These are phyloP conservation scores for Hygrophoropsis aurantiaca DNA, from an alignment of 768 basidiomycete genomes.

Conservation along the genomic window DNA sequence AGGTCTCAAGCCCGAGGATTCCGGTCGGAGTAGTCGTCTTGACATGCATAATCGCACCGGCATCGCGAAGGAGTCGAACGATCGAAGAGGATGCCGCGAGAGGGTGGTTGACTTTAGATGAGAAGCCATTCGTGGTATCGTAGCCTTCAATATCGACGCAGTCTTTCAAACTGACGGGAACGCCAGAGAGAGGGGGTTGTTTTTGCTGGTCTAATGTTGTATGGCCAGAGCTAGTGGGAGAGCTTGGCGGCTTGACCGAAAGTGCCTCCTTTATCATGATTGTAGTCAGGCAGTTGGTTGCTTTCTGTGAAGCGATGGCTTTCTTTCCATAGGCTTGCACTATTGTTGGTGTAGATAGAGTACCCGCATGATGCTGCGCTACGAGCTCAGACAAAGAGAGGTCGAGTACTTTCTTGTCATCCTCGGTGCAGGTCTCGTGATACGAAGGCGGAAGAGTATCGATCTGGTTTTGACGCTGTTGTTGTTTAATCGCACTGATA, in stretches of 20 bases:
- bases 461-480: constrained; percentile 28
- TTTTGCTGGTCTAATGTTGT: constrained; percentile 1
- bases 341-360: constrained; percentile 29
- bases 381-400: constrained; percentile 38
- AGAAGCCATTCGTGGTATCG: constrained; percentile 47
- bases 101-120: constrained; percentile 35
- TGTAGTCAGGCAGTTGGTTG: constrained; percentile 52
- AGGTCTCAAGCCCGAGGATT: constrained; percentile 38
- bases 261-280: constrained; percentile 38
- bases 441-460: constrained; percentile 28
- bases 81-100: constrained; percentile 36
- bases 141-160: constrained; percentile 43
- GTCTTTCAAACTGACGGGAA: constrained; percentile 52
- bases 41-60: constrained; percentile 41
- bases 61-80: constrained; percentile 38
- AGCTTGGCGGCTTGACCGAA: constrained; percentile 4
- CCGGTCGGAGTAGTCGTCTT: constrained; percentile 47
- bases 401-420: constrained; percentile 35
- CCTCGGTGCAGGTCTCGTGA: constrained; percentile 28
- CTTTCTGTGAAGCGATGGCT: constrained; percentile 36
- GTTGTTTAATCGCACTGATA: constrained; percentile 33
- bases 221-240: constrained; percentile 8
- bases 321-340: constrained; percentile 42
- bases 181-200: constrained; percentile 37
- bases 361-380: constrained; percentile 24